A percentile compares a stretch with the other conserved stretches of the same genome.
phyloP scores from a whole-genome alignment of 306 rosid species.

The Vigna reflexopilosa region DNA sequence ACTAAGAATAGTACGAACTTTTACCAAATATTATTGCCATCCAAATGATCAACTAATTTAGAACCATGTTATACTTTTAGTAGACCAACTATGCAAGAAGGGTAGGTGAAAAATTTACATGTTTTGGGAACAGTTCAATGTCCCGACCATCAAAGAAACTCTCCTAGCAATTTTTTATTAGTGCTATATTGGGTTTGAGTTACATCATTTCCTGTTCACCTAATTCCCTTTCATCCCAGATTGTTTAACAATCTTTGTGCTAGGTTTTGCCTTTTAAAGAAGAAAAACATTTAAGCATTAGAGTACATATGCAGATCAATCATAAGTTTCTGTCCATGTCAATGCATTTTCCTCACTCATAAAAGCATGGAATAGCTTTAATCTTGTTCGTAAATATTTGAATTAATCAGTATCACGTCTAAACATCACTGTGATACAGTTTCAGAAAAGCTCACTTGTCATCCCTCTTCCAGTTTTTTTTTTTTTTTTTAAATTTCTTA shows the following conservation, averaged over 20 bases:
- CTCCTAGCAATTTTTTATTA: slow-evolving; percentile 16
- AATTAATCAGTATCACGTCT: slow-evolving; percentile 3
- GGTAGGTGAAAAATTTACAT: slow-evolving; percentile 19
- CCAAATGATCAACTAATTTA: slow-evolving; percentile 16
- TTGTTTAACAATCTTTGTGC: slow-evolving; percentile 6
- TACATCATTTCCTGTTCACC: slow-evolving; percentile 11
- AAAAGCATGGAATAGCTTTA: slow-evolving; percentile 2
- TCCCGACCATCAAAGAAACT: slow-evolving; percentile 19
- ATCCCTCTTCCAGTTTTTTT: slow-evolving; percentile 7
- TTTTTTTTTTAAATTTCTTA: not conserved
- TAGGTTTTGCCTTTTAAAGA: slow-evolving; percentile 22
- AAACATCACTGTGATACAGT: slow-evolving; percentile 10
- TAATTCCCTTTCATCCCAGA: slow-evolving; percentile 8
- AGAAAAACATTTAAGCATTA: slow-evolving; percentile 17
- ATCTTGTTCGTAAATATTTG: not conserved
- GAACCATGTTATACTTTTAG: slow-evolving; percentile 17
- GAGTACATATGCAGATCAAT: slow-evolving; percentile 16
- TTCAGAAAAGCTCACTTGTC: not conserved
- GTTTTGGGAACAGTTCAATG: slow-evolving; percentile 17
- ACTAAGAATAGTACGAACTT: slow-evolving; percentile 3
- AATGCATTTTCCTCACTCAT: not conserved
- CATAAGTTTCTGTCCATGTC: slow-evolving; percentile 2
- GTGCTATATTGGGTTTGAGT: slow-evolving; percentile 2
- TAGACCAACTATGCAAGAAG: slow-evolving; percentile 12
- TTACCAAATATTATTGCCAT: slow-evolving; percentile 30